Base-by-base conservation (phyloP, 2,329 filamentous ascomycete genomes). In the Aspergillus glaucus region DNA sequence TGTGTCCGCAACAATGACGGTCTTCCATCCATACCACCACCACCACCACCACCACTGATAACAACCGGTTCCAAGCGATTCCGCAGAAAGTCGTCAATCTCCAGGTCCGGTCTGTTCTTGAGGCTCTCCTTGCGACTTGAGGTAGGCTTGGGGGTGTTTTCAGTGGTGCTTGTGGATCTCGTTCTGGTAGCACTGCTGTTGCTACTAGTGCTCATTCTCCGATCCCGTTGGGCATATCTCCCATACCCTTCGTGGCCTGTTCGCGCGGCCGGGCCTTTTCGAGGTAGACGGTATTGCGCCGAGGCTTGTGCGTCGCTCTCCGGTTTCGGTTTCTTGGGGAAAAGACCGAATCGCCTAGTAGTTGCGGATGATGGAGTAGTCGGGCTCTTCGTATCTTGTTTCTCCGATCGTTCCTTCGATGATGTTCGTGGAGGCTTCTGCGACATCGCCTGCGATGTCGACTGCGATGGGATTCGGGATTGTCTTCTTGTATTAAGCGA, bases 221-320 rank as follows among this genome's bases (percentile, higher is more conserved):
- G 67, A 41, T 73, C 73, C 39, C 74, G 65, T 48, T 69, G 66
- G 4, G 65, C 64, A 58, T 76, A 74, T 55, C 67, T 76, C 10
- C 73, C 73, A 55, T 79, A 78, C 24, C 72, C 73, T 71, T 97
- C 92, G 61, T 97, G 90, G 0, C 92, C 92, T 34, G 92, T 97
- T n/a, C 92, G 92, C 37, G 92, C 92, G 14, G 80, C 82, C 19
- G 92, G 92, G 0, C 92, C 91, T 67, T 89, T 92, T 24, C 86
- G 79, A 21, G 73, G 52, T 6, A 73, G 62, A 54, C 78, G 82
- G 34, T 78, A 75, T 62, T 79, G 82, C n/a, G 83, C 78, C 0
- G 65, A 51, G 17, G 66, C 67, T 9, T 69, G 51, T n/a, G 67
- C 63, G 39, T 81, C 76, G 3, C 79, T 64, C 1, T 80, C 75